Percentiles rank a stretch among this genome's conserved stretches.
These are phyloP conservation scores for Peterozyma xylosa DNA, from an alignment of 805 yeast species.

Conservation along the genomic window DNA sequence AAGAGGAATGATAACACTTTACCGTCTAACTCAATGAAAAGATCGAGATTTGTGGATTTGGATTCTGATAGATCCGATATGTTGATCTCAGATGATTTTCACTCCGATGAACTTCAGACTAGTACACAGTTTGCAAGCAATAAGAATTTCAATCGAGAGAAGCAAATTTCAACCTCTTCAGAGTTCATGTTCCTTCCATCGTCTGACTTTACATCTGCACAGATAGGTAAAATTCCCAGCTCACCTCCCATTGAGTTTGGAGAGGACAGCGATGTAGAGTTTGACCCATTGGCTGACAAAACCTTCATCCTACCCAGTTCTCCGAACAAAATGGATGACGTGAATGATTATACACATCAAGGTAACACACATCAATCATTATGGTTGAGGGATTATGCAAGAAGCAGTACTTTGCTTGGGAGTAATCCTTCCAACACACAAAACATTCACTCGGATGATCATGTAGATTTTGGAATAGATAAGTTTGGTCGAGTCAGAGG, in stretches of 20 bases:
- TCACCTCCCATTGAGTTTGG: slow-evolving; percentile 24
- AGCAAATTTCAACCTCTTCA: slow-evolving; percentile 9
- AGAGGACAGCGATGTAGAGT: slow-evolving; percentile 20
- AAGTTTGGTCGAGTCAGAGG: slow-evolving; percentile 32
- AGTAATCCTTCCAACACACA: background rate
- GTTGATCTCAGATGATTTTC: slow-evolving; percentile 7
- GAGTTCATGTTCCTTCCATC: slow-evolving; percentile 16
- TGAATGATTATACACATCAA: background rate
- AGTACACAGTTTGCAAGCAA: background rate
- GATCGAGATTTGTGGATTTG: too few relatives aligned
- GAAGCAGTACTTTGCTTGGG: slow-evolving; percentile 15
- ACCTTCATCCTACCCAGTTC: slow-evolving; percentile 11
- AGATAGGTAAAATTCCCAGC: slow-evolving; percentile 29
- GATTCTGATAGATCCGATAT: slow-evolving; percentile 9
- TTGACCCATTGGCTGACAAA: slow-evolving; percentile 6
- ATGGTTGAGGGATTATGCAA: background rate
- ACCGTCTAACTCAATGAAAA: too few relatives aligned
- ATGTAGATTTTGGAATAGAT: slow-evolving; percentile 42
- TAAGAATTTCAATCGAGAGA: background rate
- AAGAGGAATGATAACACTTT: too few relatives aligned
- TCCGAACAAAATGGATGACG: slow-evolving; percentile 13
- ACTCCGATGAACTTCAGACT: slow-evolving; percentile 1
- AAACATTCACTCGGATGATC: slow-evolving; percentile 14
- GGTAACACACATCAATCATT: background rate
- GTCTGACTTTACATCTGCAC: too few relatives aligned